Percentiles rank a stretch among this genome's conserved stretches.
phyloP scores from a whole-genome alignment of 805 yeast genomes.

The Clavispora santaluciae region DNA sequence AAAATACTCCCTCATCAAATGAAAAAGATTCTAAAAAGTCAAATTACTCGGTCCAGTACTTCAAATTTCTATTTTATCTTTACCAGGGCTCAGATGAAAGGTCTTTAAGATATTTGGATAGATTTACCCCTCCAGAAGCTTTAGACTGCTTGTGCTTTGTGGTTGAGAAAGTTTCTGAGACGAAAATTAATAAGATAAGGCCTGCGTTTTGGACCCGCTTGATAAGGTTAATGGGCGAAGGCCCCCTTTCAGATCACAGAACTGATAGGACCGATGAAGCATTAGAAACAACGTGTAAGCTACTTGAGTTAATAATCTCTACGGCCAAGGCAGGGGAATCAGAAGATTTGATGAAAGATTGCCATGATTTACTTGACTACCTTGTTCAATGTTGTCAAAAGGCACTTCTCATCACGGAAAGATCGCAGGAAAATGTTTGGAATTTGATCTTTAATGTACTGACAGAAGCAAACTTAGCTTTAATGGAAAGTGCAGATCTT shows the following conservation, averaged over 20 bases:
- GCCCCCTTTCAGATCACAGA: constrained; percentile 21
- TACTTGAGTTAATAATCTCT: constrained; percentile 21
- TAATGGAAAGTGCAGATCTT: constrained; percentile 10
- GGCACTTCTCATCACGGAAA: constrained; percentile 35
- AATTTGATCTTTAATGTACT: constrained; percentile 28
- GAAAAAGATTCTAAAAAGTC: not conserved
- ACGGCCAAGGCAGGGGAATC: constrained; percentile 21
- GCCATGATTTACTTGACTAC: constrained; percentile 46
- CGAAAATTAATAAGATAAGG: not conserved
- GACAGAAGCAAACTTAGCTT: not conserved
- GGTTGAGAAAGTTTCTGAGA: not conserved
- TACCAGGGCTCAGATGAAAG: not conserved
- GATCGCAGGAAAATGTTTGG: constrained; percentile 26
- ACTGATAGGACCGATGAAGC: constrained; percentile 40
- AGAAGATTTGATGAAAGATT: constrained; percentile 34
- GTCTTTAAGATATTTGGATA: not conserved
- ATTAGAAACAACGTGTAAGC: constrained; percentile 25
- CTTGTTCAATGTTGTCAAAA: constrained; percentile 37
- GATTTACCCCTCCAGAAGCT: not conserved
- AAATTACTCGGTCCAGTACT: not conserved
- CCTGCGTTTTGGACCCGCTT: constrained; percentile 5
- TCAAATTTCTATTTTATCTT: not conserved
- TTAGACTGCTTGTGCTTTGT: not conserved
- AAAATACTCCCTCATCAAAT: not conserved
- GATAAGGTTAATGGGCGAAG: constrained; percentile 29